Evolutionary conservation across 441 rosid genomes (phyloP), one percentile per base, ranked within the genome.

Genomic region (Mallotus repandus): DNA sequence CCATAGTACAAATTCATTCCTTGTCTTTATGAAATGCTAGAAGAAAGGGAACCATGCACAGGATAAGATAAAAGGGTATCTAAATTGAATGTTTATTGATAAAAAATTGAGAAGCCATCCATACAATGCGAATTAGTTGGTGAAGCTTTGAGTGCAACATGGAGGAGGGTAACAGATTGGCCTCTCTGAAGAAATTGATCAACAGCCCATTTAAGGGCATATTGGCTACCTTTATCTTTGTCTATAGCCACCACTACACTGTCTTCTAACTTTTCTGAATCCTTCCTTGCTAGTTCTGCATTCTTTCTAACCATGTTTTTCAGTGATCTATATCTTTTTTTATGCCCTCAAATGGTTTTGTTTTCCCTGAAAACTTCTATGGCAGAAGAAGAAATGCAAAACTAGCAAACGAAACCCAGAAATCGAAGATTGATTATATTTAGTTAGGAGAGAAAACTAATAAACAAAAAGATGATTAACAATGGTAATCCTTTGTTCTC

Each of bases 151-250:
- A 76, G 80, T 54, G 59, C 81, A 53, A 95, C 84, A 77, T 95
- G 99, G 69, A 93, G 72, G 76, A 95, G 94, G 16, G 86, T 87
- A 52, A 93, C 67, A 56, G 80, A 14, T 52, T 95, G 92, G 72
- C 93, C 91, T 46, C 69, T 72, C 68, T 78, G 66, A 25, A 95
- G 81, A 71, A 91, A 80, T 81, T 86, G 84, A 68, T 91, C 96
- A 32, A 88, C 84, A 2, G 91, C 76, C 99, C 99, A 93, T 82
- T 84, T 95, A 67, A 95, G 77, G 19, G 97, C 95, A 66, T 84
- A 73, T 67, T 93, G 98, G 86, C 99, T 90, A 21, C 86, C 88
- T 77, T 89, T 95, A 80, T 88, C 97, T 70, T 83, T 83, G 85
- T 95, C 99, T 19, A 93, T 77, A 1, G 94, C 97, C 76, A 93